phyloP scores from a whole-genome alignment of 495 filamentous ascomycete genomes.

The Immersiella caudata region DNA sequence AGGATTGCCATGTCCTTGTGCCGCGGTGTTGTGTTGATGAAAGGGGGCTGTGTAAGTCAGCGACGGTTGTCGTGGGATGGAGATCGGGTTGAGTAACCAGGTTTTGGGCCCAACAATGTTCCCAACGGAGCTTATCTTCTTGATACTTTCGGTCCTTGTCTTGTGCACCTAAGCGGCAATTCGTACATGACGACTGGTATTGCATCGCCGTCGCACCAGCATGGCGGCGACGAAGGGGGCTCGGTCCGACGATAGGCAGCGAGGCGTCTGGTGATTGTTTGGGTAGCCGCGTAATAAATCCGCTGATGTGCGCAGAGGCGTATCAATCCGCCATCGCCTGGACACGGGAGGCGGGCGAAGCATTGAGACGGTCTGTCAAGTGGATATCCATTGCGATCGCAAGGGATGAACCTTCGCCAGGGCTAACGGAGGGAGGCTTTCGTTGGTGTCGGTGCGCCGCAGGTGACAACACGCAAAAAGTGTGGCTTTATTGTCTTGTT shows the following conservation, averaged over 20 bases:
- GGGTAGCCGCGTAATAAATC: conserved; percentile 16
- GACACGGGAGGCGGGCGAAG: not conserved
- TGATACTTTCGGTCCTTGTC: not conserved
- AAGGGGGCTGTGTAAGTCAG: conserved; percentile 21
- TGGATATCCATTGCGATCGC: not conserved
- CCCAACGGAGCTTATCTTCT: conserved; percentile 4
- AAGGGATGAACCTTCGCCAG: not conserved
- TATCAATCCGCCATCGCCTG: not conserved
- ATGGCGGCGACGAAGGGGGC: not conserved
- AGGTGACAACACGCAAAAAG: not conserved
- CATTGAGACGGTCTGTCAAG: not conserved
- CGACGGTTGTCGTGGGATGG: conserved; percentile 7
- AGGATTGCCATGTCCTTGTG: not conserved
- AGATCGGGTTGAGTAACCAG: not conserved
- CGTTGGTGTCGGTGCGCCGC: not conserved
- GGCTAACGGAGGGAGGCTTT: not conserved
- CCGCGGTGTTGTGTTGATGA: conserved; percentile 5
- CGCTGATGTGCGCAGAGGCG: conserved; percentile 2
- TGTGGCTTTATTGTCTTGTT: not conserved
- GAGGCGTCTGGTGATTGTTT: conserved; percentile 3
- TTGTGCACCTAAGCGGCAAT: not conserved
- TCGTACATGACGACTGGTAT: not conserved
- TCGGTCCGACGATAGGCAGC: conserved; percentile 4
- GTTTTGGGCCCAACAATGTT: not conserved
- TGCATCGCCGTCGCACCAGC: not conserved